phyloP scores from a whole-genome alignment of 2,329 filamentous ascomycete species.

The Phyllosticta citriasiana region DNA sequence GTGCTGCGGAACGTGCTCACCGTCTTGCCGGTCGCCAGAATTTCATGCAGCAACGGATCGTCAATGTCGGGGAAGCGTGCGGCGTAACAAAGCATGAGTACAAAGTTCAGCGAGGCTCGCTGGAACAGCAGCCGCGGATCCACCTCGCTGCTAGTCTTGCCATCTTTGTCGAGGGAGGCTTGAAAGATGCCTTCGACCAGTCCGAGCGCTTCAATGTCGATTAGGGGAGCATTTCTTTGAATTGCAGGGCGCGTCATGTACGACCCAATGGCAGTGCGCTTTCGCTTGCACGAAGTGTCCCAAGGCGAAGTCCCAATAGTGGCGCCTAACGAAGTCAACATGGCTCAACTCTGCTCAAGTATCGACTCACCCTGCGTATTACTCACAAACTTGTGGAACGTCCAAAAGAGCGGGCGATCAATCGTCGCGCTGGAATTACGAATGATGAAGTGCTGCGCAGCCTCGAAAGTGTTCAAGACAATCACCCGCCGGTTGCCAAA shows the following conservation, averaged over 20 bases:
- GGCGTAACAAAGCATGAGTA: constrained; percentile 6
- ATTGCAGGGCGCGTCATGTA: constrained; percentile 9
- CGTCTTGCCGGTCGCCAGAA: not conserved
- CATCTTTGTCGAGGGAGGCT: not conserved
- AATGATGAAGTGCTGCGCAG: constrained; percentile 5
- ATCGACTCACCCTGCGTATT: constrained; percentile 1
- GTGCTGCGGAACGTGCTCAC: constrained; percentile 8
- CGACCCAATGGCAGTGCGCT: constrained; percentile 6
- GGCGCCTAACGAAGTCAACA: not conserved
- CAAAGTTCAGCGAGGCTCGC: constrained; percentile 8
- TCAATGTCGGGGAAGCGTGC: not conserved
- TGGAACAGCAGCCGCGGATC: constrained; percentile 5
- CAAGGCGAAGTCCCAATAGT: constrained; percentile 7
- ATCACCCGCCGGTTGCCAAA: constrained; percentile 1
- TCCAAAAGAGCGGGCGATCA: constrained; percentile 3
- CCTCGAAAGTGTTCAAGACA: constrained; percentile 3
- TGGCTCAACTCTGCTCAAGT: not conserved
- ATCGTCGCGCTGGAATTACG: constrained; percentile 6
- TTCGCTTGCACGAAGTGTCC: constrained; percentile 8
- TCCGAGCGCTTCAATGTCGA: constrained; percentile 5
- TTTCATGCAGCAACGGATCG: constrained; percentile 7
- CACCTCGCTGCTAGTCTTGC: not conserved
- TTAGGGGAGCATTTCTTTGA: not conserved
- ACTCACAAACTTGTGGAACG: constrained; percentile 5
- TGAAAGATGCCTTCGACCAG: not conserved